A percentile compares a stretch with the other conserved stretches of the same genome.
Evolutionary conservation across 441 rosid species (phyloP).

Genomic region (Codiaeum variegatum): DNA sequence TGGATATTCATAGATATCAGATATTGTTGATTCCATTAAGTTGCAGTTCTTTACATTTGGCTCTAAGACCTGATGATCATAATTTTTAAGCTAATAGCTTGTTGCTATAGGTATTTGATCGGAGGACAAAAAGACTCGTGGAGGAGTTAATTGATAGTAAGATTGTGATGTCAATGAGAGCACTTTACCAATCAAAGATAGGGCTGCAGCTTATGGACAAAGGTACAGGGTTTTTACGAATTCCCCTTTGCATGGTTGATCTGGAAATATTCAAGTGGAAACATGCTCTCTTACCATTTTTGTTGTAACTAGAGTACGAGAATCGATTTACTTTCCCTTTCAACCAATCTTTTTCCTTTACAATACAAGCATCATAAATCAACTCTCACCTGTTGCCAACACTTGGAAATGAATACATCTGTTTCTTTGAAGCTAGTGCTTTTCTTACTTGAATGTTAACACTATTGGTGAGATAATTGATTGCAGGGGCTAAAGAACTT

Average conservation of each 20-base stretch:
- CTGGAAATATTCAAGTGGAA: background rate
- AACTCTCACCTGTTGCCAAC: background rate
- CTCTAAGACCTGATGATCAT: conserved; percentile 10
- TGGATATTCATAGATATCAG: background rate
- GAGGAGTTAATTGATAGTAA: conserved; percentile 89
- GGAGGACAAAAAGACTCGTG: conserved; percentile 80
- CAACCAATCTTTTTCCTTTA: background rate
- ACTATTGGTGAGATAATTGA: conserved; percentile 19
- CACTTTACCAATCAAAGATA: conserved; percentile 86
- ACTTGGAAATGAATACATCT: background rate
- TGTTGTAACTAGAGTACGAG: background rate
- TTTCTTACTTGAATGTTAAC: background rate
- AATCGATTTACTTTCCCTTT: background rate
- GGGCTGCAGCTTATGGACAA: conserved; percentile 82
- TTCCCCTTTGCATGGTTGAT: background rate
- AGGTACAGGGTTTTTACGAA: conserved; percentile 39
- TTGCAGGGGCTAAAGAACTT: conserved; percentile 81
- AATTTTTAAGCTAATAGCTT: conserved; percentile 20
- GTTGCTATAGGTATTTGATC: conserved; percentile 64
- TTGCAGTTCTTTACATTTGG: background rate
- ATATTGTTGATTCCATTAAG: conserved; percentile 10
- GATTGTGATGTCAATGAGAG: conserved; percentile 88
- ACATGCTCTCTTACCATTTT: background rate
- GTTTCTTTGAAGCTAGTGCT: background rate
- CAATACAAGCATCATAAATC: background rate